Evolutionary conservation across 306 rosid genomes (phyloP), one percentile per base, ranked within the genome.

Genomic region (Senna siamea): DNA sequence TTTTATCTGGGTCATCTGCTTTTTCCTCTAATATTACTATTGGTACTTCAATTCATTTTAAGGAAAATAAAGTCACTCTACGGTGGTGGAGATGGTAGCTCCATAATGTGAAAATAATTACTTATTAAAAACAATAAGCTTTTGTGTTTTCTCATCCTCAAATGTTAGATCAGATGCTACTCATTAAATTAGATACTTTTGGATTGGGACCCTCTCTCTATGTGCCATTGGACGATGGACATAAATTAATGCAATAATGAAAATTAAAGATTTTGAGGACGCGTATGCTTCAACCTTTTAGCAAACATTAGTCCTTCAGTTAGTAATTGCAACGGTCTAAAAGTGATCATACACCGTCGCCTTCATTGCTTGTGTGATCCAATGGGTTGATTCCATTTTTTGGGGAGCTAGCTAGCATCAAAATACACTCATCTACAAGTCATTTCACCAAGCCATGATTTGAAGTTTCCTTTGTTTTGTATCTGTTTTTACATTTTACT

Each of bases 111-210:
- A 44, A 60, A 79, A 12, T 43, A 66, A 71, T 26, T 26, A 26
- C 30, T 26, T 54, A 13, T 79, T 67, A 14, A 50, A 32, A 62
- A 67, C 60, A 59, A 43, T 47, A 72, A 64, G 56, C 50, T 71
- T 44, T 11, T 65, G 30, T 17, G 7, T 43, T 48, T 53, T 57
- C n/a, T 48, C 14, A 38, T 40, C 66, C 41, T 23, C 68, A 47
- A 60, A 43, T 67, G 30, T 57, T 55, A 76, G 76, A 66, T 54
- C 76, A 74, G 72, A 66, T 65, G 69, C 64, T 50, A 32, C 70
- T 41, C 46, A 38, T 51, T 69, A 37, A 47, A 66, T 74, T 61
- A 59, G 66, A 70, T 56, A 50, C 59, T 77, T 65, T 54, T 41
- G 52, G 62, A 65, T 63, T 72, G 74, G 35, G 63, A 63, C 80